Evolutionary conservation across 2,329 filamentous ascomycete species (phyloP), one percentile per base, ranked within the genome.

Genomic region (Parastagonospora nodorum): DNA sequence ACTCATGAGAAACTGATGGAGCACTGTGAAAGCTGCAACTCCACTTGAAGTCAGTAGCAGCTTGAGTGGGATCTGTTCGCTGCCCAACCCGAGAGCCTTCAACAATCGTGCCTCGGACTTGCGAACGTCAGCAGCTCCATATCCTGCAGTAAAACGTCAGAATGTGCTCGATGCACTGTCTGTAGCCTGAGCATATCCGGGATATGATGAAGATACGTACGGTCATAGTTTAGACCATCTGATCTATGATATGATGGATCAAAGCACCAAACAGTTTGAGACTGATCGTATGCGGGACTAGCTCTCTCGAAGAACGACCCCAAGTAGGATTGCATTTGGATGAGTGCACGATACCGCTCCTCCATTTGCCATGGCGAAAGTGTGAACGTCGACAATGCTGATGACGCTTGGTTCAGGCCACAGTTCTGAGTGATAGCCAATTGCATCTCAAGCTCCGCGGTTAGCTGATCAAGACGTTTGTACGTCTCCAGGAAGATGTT

Each of bases 241-340:
- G 42, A 32, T 4, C 41, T 30, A 4, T 51, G 48, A 14, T 31
- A 46, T 1, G 19, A 19, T 11, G 38, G 14, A 12, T 39, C 48
- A 27, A 45, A 46, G 14, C 24, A 51, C 48, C 48, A 51, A 2
- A 37, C 31, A 2, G 31, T 51, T 32, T 46, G 30, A 8, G 42
- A 36, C 40, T 51, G 48, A n/a, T 51, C 43, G 30, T 51, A 38
- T 15, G 43, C 42, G 6, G 48, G 32, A 12, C 48, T 51, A 2
- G 48, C 38, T 9, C 48, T 31, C n/a, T 51, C 43, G 28, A 42
- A 33, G 9, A 46, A 38, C 5, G 30, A 38, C 5, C 38, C 38
- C 5, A 46, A n/a, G 9, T 15, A 15, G 9, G 42, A 37, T 5
- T 46, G 32, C 6, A 51, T 24, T 35, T 46, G 48, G 12, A 51